These are phyloP conservation scores for Cladosporium sp. DNA, from an alignment of 2,329 filamentous ascomycete genomes.

Conservation along the genomic window DNA sequence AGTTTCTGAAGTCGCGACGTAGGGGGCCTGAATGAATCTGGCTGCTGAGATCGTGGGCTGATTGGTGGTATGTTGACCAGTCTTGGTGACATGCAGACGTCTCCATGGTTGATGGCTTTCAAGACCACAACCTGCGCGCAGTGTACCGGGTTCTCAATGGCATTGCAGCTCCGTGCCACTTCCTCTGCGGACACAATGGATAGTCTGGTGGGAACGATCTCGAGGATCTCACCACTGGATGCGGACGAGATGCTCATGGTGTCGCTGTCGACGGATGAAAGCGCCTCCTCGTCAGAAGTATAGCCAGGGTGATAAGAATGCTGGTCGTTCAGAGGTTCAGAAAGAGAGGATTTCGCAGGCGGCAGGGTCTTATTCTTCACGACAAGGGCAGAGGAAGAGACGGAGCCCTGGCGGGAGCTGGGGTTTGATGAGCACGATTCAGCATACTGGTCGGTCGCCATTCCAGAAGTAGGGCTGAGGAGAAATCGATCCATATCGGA, in stretches of 20 bases:
- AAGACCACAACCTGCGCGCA: slow-evolving; percentile 9
- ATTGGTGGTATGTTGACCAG: slow-evolving; percentile 10
- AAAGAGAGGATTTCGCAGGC: background rate
- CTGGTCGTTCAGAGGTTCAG: slow-evolving; percentile 4
- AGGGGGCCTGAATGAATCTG: background rate
- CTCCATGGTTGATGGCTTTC: slow-evolving; percentile 4
- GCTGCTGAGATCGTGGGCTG: background rate
- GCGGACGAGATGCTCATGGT: slow-evolving; percentile 9
- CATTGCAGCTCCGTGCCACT: slow-evolving; percentile 1
- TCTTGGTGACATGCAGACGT: slow-evolving; percentile 1
- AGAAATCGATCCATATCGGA: slow-evolving; percentile 11
- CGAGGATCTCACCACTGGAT: slow-evolving; percentile 12
- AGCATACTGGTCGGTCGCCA: slow-evolving; percentile 5
- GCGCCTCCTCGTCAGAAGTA: slow-evolving; percentile 11
- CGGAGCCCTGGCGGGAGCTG: background rate
- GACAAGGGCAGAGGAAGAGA: background rate
- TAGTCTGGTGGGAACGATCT: slow-evolving; percentile 9
- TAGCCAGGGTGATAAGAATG: slow-evolving; percentile 6
- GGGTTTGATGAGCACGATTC: slow-evolving; percentile 3
- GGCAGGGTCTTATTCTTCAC: background rate
- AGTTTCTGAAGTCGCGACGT: slow-evolving; percentile 2
- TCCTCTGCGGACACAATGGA: slow-evolving; percentile 10
- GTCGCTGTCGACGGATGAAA: slow-evolving; percentile 12
- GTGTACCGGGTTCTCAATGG: background rate
- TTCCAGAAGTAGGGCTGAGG: slow-evolving; percentile 4